These are phyloP conservation scores for Coriolopsis trogii DNA, from an alignment of 1,284 basidiomycete species.

Conservation along the genomic window DNA sequence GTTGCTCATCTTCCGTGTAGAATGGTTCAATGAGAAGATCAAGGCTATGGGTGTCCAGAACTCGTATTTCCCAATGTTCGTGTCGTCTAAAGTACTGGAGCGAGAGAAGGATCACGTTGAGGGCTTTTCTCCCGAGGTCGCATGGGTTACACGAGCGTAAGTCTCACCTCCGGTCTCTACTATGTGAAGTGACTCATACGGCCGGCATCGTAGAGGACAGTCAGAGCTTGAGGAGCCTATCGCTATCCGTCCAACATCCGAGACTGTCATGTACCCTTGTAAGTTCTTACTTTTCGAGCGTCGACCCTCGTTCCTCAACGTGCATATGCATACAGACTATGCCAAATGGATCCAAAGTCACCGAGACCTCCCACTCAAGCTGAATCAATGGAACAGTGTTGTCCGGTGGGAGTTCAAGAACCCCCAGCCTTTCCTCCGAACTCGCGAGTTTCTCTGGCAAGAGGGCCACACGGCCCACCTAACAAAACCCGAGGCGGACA, in stretches of 20 bases:
- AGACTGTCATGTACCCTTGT: slow-evolving; percentile 99
- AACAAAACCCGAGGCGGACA: slow-evolving; percentile 87
- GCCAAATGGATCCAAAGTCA: slow-evolving; percentile 99
- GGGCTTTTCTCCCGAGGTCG: slow-evolving; percentile 99
- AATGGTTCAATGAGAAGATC: slow-evolving; percentile 92
- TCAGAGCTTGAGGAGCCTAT: slow-evolving; percentile 97
- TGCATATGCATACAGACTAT: slow-evolving; percentile 58
- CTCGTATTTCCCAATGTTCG: slow-evolving; percentile 99
- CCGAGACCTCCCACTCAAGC: slow-evolving; percentile 94
- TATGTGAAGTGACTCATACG: not conserved
- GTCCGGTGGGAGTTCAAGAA: slow-evolving; percentile 99
- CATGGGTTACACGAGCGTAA: slow-evolving; percentile 97
- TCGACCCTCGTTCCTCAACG: too few species aligned
- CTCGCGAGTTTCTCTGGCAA: slow-evolving; percentile 99
- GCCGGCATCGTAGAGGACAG: slow-evolving; percentile 61
- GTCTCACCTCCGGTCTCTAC: slow-evolving; percentile 34
- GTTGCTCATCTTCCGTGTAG: slow-evolving; percentile 42
- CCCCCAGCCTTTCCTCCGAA: slow-evolving; percentile 98
- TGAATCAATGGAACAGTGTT: slow-evolving; percentile 99
- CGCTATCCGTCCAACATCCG: slow-evolving; percentile 97
- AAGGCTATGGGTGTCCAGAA: slow-evolving; percentile 96
- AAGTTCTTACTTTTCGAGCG: slow-evolving; percentile 34
- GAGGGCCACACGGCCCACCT: slow-evolving; percentile 98
- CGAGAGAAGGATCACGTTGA: slow-evolving; percentile 99
- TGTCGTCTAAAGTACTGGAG: slow-evolving; percentile 91